Conservation (phyloP, 805 yeast species). For the Metschnikowia continentalis region DNA sequence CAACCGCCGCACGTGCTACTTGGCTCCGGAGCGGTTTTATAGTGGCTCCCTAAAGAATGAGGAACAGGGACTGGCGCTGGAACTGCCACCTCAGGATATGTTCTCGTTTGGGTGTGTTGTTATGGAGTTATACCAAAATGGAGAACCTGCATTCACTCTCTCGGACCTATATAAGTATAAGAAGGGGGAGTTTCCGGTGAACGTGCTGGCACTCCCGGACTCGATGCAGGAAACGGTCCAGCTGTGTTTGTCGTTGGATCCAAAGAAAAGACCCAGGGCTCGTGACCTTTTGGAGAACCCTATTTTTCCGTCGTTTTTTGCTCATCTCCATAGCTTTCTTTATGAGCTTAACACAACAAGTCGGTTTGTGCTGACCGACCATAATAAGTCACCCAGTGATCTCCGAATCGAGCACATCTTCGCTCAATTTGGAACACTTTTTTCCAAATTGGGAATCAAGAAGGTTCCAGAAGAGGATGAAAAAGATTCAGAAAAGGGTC, state of each 20-base stretch:
- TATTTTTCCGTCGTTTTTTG: slow-evolving; percentile 66
- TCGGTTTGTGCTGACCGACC: slow-evolving; percentile 12
- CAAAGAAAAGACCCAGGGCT: slow-evolving; percentile 55
- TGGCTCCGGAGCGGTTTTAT: slow-evolving; percentile 90
- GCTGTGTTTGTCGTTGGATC: slow-evolving; percentile 63
- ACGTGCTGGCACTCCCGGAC: slow-evolving; percentile 53
- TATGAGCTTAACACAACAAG: slow-evolving; percentile 37
- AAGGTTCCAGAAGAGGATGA: no score
- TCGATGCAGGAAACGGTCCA: slow-evolving; percentile 50
- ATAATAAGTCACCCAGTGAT: slow-evolving; percentile 31
- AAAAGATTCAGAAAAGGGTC: no score
- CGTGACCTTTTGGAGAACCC: slow-evolving; percentile 46
- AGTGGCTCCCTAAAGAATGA: slow-evolving; percentile 17
- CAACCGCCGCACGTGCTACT: slow-evolving; percentile 77
- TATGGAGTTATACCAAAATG: slow-evolving; percentile 85
- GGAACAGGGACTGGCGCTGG: slow-evolving; percentile 24
- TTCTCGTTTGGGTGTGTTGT: slow-evolving; percentile 83
- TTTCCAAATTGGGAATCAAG: slow-evolving; percentile 20
- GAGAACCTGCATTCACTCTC: slow-evolving; percentile 78
- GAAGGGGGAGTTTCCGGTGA: slow-evolving; percentile 62
- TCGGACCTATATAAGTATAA: slow-evolving; percentile 84
- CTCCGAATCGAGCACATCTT: slow-evolving; percentile 58
- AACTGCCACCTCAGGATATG: slow-evolving; percentile 66
- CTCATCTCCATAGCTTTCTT: slow-evolving; percentile 43
- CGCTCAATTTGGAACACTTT: slow-evolving; percentile 49